Base-by-base conservation (phyloP, 2,329 filamentous ascomycete genomes). In the Talaromyces islandicus region DNA sequence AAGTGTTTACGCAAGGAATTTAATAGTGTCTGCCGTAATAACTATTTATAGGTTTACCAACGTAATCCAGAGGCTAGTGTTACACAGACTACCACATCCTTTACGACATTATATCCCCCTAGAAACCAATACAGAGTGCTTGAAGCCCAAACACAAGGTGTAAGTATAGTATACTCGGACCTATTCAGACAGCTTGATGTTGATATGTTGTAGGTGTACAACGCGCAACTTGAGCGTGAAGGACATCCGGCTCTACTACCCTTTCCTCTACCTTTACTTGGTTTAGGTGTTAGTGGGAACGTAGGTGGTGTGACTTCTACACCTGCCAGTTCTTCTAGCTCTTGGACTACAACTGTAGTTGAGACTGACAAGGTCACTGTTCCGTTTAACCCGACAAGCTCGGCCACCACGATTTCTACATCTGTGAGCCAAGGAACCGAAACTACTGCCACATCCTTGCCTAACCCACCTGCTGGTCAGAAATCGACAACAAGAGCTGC, bases 81-180 rank as follows among this genome's bases (percentile, higher is more conserved):
- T 27, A 25, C 25, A 35, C 19, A 63, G 25, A 52, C 58, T 14
- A 58, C 66, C 12, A 59, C 58, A 17, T 57, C 67, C 14, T 70
- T 71, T 54, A 66, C 67, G 53, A 75, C 73, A 4, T 70, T 74
- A n/a, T 75, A 73, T 63, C 73, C 73, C n/a, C 72, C 73, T 2
- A 27, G 55, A 14, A 57, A 61, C 3, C 65, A 67, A 21, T 65
- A 64, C 19, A 69, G 73, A 59, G n/a, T 75, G 1, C 56, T 69
- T 0, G 51, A 64, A 10, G 65, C 70, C 0, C 63, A 70, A 21
- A 67, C 69, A 4, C 52, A 70, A 11, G 71, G 71, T 43, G 73
- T 75, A 70, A 64, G 73, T 69, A 19, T 38, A 64, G 73, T 69
- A 19, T 38, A 53, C 55, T 5, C 53, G 38, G 38, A 7, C 14